Evolutionary conservation across 257 asterid species (phyloP).

Genomic region (Gynochthodes officinalis): DNA sequence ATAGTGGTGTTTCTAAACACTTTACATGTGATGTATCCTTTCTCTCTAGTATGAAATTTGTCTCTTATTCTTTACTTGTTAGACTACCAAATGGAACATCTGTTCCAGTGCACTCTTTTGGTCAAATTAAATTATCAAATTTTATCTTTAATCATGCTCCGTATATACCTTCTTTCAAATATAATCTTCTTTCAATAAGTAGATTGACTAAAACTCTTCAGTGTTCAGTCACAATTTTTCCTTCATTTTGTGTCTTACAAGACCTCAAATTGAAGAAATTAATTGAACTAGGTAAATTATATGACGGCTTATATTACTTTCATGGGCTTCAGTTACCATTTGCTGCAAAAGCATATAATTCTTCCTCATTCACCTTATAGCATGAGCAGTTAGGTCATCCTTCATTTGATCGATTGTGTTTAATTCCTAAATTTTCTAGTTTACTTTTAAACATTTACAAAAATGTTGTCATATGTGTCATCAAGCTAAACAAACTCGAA

Average conservation of each 20-base stretch:
- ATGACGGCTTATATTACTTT: too few relatives aligned
- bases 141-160: too few relatives aligned
- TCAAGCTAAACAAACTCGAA: conserved; percentile 1
- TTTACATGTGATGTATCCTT: too few relatives aligned
- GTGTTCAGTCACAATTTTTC: neutral
- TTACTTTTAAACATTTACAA: neutral
- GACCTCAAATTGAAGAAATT: neutral
- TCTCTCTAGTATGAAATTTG: neutral
- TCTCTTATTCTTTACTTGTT: neutral
- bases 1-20: too few relatives aligned
- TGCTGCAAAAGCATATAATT: neutral
- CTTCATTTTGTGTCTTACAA: neutral
- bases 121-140: too few relatives aligned
- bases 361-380: neutral
- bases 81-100: too few relatives aligned
- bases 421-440: neutral
- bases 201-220: neutral
- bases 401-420: neutral
- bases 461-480: neutral
- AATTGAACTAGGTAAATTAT: neutral
- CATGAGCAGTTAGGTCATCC: neutral
- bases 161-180: too few relatives aligned
- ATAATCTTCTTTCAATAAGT: too few relatives aligned
- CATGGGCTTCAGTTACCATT: neutral
- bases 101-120: too few relatives aligned